These are phyloP conservation scores for Collariella sp. DNA, from an alignment of 495 filamentous ascomycete genomes.

Conservation along the genomic window DNA sequence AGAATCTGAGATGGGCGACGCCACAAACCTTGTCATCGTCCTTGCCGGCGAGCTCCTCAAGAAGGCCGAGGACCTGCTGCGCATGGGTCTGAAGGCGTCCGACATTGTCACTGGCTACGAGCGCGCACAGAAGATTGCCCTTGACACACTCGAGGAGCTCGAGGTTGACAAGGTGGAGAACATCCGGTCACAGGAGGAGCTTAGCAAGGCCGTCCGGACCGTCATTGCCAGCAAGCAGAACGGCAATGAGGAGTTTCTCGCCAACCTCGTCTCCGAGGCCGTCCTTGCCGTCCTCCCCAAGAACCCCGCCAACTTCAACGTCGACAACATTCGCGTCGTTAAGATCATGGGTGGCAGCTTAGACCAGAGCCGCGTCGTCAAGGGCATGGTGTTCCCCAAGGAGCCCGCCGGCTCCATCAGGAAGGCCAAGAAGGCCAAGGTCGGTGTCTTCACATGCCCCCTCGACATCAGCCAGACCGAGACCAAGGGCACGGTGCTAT, in stretches of 20 bases:
- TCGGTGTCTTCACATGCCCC: constrained; percentile 92
- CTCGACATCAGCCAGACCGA: constrained; percentile 96
- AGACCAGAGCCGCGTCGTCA: constrained; percentile 87
- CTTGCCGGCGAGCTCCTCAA: constrained; percentile 91
- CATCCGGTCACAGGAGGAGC: constrained; percentile 64
- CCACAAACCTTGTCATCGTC: constrained; percentile 94
- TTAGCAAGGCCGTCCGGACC: constrained; percentile 92
- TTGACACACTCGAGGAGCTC: constrained; percentile 79
- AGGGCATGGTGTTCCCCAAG: constrained; percentile 95
- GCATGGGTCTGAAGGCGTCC: constrained; percentile 92
- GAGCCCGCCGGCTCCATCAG: constrained; percentile 86
- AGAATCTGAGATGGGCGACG: constrained; percentile 98
- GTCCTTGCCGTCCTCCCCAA: constrained; percentile 92
- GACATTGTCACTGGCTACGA: constrained; percentile 96
- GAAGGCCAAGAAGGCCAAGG: constrained; percentile 86
- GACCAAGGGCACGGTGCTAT: constrained; percentile 98
- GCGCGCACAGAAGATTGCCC: constrained; percentile 78
- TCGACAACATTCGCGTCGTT: constrained; percentile 97
- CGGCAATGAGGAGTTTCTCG: constrained; percentile 81
- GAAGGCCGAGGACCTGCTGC: constrained; percentile 92
- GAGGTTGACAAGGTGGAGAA: constrained; percentile 86
- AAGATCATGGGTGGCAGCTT: constrained; percentile 99
- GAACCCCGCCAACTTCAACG: constrained; percentile 97
- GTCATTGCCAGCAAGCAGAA: constrained; percentile 95
- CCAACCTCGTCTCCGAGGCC: constrained; percentile 81